Percentiles rank a stretch among this genome's conserved stretches.
Evolutionary conservation across 2,329 filamentous ascomycete genomes (phyloP).

Genomic region (Niveomyces coronatus): DNA sequence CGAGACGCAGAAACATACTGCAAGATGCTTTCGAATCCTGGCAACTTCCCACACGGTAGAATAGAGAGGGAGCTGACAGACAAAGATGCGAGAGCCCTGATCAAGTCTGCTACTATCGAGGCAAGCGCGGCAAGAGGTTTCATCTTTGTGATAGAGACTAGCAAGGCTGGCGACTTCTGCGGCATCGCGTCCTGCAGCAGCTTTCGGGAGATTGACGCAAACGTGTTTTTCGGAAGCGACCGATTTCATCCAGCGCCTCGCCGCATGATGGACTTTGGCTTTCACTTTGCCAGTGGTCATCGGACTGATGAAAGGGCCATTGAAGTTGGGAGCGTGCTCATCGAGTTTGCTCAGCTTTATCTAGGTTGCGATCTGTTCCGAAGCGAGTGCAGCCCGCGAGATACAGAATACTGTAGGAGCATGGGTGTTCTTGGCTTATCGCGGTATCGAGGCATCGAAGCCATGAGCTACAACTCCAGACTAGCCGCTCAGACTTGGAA

Average conservation of each 20-base stretch:
- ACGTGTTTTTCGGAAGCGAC: background rate
- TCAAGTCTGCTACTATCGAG: background rate
- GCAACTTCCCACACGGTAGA: no score
- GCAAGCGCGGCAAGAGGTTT: background rate
- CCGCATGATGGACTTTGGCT: constrained; percentile 5
- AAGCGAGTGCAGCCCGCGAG: constrained; percentile 1
- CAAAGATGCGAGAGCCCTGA: no score
- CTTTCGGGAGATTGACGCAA: background rate
- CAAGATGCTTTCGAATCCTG: no score
- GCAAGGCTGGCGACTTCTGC: background rate
- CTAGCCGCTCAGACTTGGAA: background rate
- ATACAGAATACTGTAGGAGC: background rate
- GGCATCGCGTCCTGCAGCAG: constrained; percentile 4
- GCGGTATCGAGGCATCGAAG: background rate
- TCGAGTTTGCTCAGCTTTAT: background rate
- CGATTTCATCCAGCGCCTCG: background rate
- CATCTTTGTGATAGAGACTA: background rate
- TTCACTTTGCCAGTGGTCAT: background rate
- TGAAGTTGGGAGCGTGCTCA: constrained; percentile 1
- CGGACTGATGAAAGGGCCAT: background rate
- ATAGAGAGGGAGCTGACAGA: no score
- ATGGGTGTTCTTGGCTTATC: background rate
- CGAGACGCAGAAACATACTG: no score
- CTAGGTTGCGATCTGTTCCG: constrained; percentile 1
- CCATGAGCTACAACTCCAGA: background rate